These are phyloP conservation scores for Diphasiastrum complanatum DNA, from an alignment of 83 land plant genomes.

Conservation along the genomic window DNA sequence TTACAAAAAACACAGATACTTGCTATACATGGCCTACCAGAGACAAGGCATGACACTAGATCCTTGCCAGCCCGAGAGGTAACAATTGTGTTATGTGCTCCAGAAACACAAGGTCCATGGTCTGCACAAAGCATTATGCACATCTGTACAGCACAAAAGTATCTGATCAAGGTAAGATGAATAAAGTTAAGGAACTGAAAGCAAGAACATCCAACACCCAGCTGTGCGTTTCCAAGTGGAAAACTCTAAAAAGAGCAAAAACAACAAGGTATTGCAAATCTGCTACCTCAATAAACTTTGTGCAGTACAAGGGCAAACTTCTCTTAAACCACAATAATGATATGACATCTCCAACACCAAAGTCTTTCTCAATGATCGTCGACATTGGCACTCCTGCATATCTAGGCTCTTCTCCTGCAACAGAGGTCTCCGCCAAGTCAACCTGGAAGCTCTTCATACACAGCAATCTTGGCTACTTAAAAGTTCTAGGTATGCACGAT, in stretches of 20 bases:
- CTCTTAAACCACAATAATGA: constrained; percentile 97
- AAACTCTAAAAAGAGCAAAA: not conserved
- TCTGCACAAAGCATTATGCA: constrained; percentile 97
- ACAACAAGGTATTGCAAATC: not conserved
- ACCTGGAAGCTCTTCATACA: too few species aligned
- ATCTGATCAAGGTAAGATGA: not conserved
- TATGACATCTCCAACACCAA: constrained; percentile 92
- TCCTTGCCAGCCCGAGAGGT: constrained; percentile 98
- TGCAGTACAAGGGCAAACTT: constrained; percentile 90
- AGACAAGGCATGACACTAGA: constrained; percentile 89
- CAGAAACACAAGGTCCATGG: constrained; percentile 98
- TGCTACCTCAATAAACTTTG: constrained; percentile 95
- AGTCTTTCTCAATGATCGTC: constrained; percentile 78
- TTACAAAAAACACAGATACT: constrained; percentile 3
- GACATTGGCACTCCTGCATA: constrained; percentile 98
- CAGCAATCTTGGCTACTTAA: too few species aligned
- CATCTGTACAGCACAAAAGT: constrained; percentile 42
- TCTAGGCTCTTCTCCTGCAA: constrained; percentile 85
- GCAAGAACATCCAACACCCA: too few species aligned
- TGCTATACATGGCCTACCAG: constrained; percentile 41
- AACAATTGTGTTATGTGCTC: constrained; percentile 99
- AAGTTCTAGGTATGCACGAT: too few species aligned
- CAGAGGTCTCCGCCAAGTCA: too few species aligned
- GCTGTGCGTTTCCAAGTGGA: too few species aligned
- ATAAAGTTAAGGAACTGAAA: not conserved